Conservation (phyloP, 371 early-diverging fungal genomes). For the Mucor sp. region DNA sequence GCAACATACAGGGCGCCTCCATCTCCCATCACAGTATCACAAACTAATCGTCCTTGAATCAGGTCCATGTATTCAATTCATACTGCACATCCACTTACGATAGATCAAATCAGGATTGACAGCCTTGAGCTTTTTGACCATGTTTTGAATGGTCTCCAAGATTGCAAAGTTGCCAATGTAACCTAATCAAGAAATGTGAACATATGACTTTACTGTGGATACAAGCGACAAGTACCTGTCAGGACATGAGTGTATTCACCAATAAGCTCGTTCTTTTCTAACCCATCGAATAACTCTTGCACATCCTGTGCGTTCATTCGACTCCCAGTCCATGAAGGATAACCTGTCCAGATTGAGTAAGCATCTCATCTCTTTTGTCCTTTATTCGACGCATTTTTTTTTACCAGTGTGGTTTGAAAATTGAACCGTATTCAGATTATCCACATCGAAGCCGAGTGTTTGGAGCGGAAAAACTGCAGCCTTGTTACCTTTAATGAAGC, state of each 20-base stretch:
- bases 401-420: conserved; percentile 90
- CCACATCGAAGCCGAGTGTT: conserved; percentile 88
- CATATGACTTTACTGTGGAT: background rate
- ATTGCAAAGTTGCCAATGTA: conserved; percentile 82
- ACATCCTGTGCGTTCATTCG: conserved; percentile 66
- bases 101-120: conserved; percentile 50
- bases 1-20: conserved; percentile 85
- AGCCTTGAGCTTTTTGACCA: conserved; percentile 51
- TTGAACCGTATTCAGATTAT: conserved; percentile 90
- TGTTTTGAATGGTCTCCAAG: conserved; percentile 60
- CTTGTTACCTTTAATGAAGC: conserved; percentile 62
- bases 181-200: conserved; percentile 39
- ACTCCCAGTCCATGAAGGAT: conserved; percentile 75
- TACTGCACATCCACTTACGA: conserved; percentile 34
- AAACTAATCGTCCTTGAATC: conserved; percentile 48
- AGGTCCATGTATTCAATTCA: background rate
- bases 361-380: background rate
- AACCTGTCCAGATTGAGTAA: conserved; percentile 51
- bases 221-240: conserved; percentile 51
- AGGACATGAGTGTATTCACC: conserved; percentile 81
- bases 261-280: conserved; percentile 71
- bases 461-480: conserved; percentile 92
- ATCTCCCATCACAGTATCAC: conserved; percentile 96
- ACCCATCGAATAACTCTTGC: conserved; percentile 69
- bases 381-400: background rate